Base-by-base conservation (phyloP, 192 early-diverging fungal genomes). In the Anaeromyces robustus region DNA sequence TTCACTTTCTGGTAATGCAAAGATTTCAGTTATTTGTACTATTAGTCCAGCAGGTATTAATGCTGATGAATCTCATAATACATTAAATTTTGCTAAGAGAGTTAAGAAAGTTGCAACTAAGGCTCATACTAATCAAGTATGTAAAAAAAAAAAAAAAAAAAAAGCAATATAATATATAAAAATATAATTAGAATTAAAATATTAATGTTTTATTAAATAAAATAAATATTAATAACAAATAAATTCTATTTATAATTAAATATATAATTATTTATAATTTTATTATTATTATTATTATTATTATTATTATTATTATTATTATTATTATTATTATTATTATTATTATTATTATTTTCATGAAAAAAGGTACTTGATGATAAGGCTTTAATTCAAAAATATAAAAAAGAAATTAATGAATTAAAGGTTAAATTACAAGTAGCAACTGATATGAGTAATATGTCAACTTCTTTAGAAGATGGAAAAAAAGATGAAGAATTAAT, bases 31-130 rank as follows among this genome's bases (percentile, higher is more conserved):
- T 17, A 95, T 99, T 37, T 96, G 95, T 82, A 98, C 96, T 0
- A 94, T 97, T 80, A 94, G 92, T 41, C 95, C 96, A 6, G 89
- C 95, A 0, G 83, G 85, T 22, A 81, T 89, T 79, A 93, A 95
- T 81, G 82, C 92, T 11, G 96, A 98, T 79, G 97, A 99, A 78
- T 92, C 95, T 0, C 83, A 91, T 52, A 97, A 94, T 80, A 99
- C 97, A 5, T 90, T 99, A 30, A 98, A 99, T 83, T 99, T 98
- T 86, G 97, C 97, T 1, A 86, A 90, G 17, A 89, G 96, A 11
- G 94, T 97, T 68, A 98, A 98, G 85, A 94, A 93, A 80, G 92
- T 99, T 22, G 86, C 89, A 16, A 91, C 94, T 28, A 90, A 90
- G 78, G 95, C 97, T 7, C 87, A 94, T 52, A 92, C 93, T 77